These are phyloP conservation scores for Aspergillus spinulosporus DNA, from an alignment of 2,329 filamentous ascomycete species.

Conservation along the genomic window DNA sequence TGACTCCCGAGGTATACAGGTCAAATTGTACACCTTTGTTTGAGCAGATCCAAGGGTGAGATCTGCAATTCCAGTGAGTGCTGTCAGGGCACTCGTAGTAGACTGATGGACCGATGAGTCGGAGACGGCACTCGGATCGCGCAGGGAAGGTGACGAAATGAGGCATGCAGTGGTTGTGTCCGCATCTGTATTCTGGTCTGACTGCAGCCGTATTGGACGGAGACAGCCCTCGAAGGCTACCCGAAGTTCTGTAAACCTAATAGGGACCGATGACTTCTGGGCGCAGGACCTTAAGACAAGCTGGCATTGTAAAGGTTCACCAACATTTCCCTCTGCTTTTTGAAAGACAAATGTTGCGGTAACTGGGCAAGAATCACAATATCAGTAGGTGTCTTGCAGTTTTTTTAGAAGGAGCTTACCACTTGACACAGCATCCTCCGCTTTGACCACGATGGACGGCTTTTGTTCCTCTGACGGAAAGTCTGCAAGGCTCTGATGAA, in stretches of 20 bases:
- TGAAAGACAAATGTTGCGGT: constrained; percentile 55
- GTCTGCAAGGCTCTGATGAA: constrained; percentile 49
- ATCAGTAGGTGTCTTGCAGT: constrained; percentile 19
- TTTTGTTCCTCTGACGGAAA: constrained; percentile 43
- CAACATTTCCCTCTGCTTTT: constrained; percentile 58
- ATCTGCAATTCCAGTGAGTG: constrained; percentile 60
- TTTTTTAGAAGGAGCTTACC: constrained; percentile 29
- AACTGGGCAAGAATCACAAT: constrained; percentile 40
- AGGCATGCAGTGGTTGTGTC: constrained; percentile 26
- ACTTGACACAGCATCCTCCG: constrained; percentile 51
- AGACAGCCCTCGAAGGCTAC: constrained; percentile 56
- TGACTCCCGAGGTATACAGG: constrained; percentile 74
- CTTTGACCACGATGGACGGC: constrained; percentile 48
- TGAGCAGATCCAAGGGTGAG: constrained; percentile 67
- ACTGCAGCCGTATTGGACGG: constrained; percentile 43
- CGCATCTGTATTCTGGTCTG: constrained; percentile 30
- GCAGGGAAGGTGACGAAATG: constrained; percentile 36
- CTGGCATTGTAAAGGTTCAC: constrained; percentile 58
- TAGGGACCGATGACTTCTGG: constrained; percentile 46
- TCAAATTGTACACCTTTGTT: constrained; percentile 69
- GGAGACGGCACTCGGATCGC: constrained; percentile 32
- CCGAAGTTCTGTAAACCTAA: constrained; percentile 51
- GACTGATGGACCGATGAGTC: constrained; percentile 34
- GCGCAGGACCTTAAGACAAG: constrained; percentile 54
- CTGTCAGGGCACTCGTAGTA: constrained; percentile 36